Percentiles rank a stretch among this genome's conserved stretches.
Evolutionary conservation across 1,284 basidiomycete species (phyloP).

Genomic region (Rhodotorula sp.): DNA sequence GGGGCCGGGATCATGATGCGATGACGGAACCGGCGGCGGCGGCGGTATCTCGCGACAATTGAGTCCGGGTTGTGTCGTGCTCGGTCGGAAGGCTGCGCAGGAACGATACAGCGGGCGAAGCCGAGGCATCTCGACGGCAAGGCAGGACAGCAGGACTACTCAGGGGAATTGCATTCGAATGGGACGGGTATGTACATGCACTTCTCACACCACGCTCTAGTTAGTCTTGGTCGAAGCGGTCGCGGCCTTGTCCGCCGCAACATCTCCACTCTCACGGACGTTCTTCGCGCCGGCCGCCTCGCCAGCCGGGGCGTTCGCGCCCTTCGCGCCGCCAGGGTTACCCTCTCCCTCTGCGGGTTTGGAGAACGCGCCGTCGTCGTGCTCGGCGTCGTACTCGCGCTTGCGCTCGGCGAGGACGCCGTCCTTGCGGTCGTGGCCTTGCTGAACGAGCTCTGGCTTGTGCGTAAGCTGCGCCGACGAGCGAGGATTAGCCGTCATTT

Average conservation of each 20-base stretch:
- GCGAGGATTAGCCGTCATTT: not conserved
- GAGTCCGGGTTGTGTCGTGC: too few relatives aligned
- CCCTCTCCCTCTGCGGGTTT: conserved; percentile 6
- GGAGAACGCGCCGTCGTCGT: conserved; percentile 20
- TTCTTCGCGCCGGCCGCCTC: conserved; percentile 4
- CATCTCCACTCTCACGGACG: conserved; percentile 7
- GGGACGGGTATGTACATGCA: not conserved
- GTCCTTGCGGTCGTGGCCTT: conserved; percentile 17
- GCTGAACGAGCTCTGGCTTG: conserved; percentile 21
- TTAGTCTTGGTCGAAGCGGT: conserved; percentile 4
- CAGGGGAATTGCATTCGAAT: too few relatives aligned
- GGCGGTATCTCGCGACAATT: too few relatives aligned
- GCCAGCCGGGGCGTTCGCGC: not conserved
- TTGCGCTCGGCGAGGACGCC: conserved; percentile 13
- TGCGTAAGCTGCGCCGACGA: conserved; percentile 18
- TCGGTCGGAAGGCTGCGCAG: too few relatives aligned
- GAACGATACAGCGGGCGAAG: too few relatives aligned
- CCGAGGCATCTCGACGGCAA: too few relatives aligned
- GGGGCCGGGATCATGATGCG: not conserved
- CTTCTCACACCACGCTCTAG: not conserved
- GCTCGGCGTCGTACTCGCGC: conserved; percentile 9
- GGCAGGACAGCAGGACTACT: too few relatives aligned
- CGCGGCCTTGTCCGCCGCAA: conserved; percentile 1
- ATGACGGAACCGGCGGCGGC: too few relatives aligned
- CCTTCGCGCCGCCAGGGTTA: not conserved